phyloP scores from a whole-genome alignment of 805 yeast genomes.

The Cyberlindnera nakhonratchasimensis region DNA sequence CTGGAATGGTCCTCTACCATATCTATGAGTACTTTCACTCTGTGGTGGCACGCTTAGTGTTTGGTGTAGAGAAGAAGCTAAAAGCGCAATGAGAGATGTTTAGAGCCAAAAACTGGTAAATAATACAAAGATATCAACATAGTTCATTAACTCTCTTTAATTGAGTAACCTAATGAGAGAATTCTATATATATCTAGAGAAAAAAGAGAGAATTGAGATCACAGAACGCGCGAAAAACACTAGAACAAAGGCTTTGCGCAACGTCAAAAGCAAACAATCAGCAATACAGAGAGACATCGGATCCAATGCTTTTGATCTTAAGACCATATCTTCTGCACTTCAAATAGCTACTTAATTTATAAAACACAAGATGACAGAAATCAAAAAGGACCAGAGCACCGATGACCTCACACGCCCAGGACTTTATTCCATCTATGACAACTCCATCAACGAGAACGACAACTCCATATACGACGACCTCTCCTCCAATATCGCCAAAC shows the following conservation, averaged over 20 bases:
- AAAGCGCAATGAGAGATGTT: constrained; percentile 2
- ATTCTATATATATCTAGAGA: no score
- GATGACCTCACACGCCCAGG: constrained; percentile 17
- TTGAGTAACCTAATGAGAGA: no score
- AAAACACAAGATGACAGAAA: background rate
- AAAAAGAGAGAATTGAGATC: background rate
- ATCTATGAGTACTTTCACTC: constrained; percentile 31
- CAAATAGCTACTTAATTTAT: background rate
- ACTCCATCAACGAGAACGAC: constrained; percentile 11
- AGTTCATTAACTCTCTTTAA: no score
- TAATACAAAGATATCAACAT: no score
- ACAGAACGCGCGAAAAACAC: background rate
- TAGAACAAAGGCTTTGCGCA: no score
- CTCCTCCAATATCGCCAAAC: constrained; percentile 14
- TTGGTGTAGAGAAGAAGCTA: constrained; percentile 4
- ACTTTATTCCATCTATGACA: constrained; percentile 17
- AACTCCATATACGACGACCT: constrained; percentile 17
- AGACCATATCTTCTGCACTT: background rate
- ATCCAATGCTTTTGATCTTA: no score
- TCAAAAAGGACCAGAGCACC: constrained; percentile 6
- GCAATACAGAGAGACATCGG: no score
- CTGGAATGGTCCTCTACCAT: constrained; percentile 34
- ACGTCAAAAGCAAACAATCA: no score
- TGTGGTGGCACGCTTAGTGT: constrained; percentile 6
- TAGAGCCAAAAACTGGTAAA: no score